Base-by-base conservation (phyloP, 345 rosid genomes). In the Eucalyptus guilfoylei region DNA sequence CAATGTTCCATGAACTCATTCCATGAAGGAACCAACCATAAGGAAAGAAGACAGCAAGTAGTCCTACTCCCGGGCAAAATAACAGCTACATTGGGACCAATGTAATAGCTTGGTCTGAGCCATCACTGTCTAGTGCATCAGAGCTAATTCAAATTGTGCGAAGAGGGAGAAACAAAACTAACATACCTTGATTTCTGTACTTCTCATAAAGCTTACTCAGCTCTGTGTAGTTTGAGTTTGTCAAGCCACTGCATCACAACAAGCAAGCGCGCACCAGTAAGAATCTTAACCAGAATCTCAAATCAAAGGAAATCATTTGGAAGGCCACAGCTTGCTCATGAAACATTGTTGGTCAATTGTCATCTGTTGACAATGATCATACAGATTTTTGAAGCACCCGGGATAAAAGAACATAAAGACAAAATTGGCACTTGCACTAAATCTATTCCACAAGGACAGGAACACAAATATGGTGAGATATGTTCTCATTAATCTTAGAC, bases 141-240 rank as follows among this genome's bases (percentile, higher is more conserved):
- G 60, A 26, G 62, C 62, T 28, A 49, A 49, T 28, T 37, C 87
- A 49, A 55, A 49, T 34, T 28, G 64, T 49, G 87, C 64, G 4
- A 47, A 14, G 85, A 21, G 85, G 52, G 28, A 69, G n/a, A 72
- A 88, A 62, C 13, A 49, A 85, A 86, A 76, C 47, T 76, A 76
- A 8, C 8, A 40, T 76, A 97, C 99, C 99, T 92, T 96, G 94
- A 87, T 92, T 94, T 92, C 95, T 97, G 95, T 97, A 97, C 86
- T 94, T 97, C 93, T 93, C 88, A 88, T 98, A 98, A 89, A 98
- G 86, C 92, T 95, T 90, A 52, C 93, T 93, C 92, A 98, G 93
- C 94, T 98, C 99, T 14, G 96, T 94, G 92, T 98, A 98, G 92
- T 97, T 95, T 8, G 98, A 94, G 90, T 97, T 93, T 69, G 99